Base-by-base conservation (phyloP, 208 protist species). In the Leishmania arabica region DNA sequence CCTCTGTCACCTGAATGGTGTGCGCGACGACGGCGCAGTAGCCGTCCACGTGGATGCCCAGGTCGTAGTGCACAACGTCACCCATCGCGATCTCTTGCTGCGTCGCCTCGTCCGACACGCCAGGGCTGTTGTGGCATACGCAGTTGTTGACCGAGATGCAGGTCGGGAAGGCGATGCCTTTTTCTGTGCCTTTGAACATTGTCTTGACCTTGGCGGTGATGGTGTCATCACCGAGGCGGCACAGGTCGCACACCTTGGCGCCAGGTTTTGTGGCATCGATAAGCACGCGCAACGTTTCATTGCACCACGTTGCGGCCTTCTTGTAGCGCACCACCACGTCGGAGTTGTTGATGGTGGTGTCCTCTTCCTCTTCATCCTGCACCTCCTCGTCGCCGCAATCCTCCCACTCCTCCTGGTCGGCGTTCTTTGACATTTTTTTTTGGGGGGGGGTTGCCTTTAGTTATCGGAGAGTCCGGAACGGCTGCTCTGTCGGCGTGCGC, bases 121-220 rank as follows among this genome's bases (percentile, higher is more conserved):
- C 91, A 40, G 99, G 99, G 68, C 98, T 99, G 89, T 98, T 99
- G 92, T 99, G 99, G 78, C 99, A 99, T 71, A 99, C 98, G 86
- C 92, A 97, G 89, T 99, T 96, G 92, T 99, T 99, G 34, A 99
- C 91, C 37, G 98, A 99, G 75, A 99, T 90, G 90, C 98, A 99
- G 4, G 99, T 99, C 66, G 99, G 99, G 94, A 99, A 99, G 64
- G 99, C 99, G 71, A 99, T 93, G 75, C 99, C 99, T 89, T 99
- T 99, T 81, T 99, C 97, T 11, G 98, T 91, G 27, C 94, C 92
- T 81, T 95, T 97, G 90, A 97, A 98, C 94, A 98, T 96, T n/a
- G 91, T 94, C 88, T 93, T 95, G 1, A 97, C 83, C 81, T 97
- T 97, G 78, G 92, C 85, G 69, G 77, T 68, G 66, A 98, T 96